Base-by-base conservation (phyloP, 768 basidiomycete species). In the Termitomyces sp. region DNA sequence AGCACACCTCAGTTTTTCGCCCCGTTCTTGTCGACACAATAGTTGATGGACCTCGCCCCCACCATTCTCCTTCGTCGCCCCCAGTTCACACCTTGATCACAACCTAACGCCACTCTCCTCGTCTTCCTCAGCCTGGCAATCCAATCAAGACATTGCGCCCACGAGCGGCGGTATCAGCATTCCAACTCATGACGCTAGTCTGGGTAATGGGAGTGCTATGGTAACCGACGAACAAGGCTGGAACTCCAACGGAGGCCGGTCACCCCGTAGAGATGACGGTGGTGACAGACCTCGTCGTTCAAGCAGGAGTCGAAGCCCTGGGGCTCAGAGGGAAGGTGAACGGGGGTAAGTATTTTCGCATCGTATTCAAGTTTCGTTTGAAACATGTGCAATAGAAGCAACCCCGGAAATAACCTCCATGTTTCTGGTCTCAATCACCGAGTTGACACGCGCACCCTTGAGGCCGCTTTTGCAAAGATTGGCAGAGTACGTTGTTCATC, bases 391-490 rank as follows among this genome's bases (percentile, higher is more conserved):
- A 51, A 75, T 76, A 80, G 78, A 55, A 79, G 86, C 36, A 86
- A 87, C 66, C 86, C 85, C 7, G 86, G 86, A 58, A 87, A 87
- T 66, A 87, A 87, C 67, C 74, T 84, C 16, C 82, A 84, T 59
- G 79, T 87, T 61, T 86, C 86, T 24, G 80, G 83, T 26, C 72
- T 87, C 33, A 80, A 78, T 47, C 79, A 79, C 62, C 77, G 74
- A 65, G 74, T 83, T 57, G 93, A 94, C 67, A 90, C 89, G 36
- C 86, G 89, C 55, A 89, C 93, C 65, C 88, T 99, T 55, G 94
- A 97, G 72, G 83, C 86, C 14, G 84, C 86, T 8, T 99, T 99
- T 70, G 80, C 84, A 60, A 95, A 95, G 74, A 84, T 88, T 73
- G 97, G 97, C 56, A 80, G 88, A 66, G 93, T 93, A 64, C 60